Evolutionary conservation across 1,284 basidiomycete genomes (phyloP).

Genomic region (Tylopilus sp.): DNA sequence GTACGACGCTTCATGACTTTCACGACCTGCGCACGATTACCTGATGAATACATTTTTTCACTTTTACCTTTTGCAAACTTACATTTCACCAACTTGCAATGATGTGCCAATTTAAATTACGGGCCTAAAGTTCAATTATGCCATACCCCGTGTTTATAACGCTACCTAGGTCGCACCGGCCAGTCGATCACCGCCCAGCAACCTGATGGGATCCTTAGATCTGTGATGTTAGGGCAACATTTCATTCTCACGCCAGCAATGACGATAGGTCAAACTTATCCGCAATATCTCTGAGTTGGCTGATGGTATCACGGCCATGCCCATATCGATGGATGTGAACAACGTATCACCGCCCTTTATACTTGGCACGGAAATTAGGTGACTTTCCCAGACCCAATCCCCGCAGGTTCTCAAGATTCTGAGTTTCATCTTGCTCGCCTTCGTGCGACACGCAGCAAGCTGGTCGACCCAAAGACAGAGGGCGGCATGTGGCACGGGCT

Average conservation of each 20-base stretch:
- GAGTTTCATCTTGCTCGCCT: not conserved
- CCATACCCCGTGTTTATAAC: too few species aligned
- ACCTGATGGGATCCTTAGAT: too few species aligned
- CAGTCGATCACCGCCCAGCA: too few species aligned
- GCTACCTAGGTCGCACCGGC: too few species aligned
- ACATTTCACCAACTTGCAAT: not conserved
- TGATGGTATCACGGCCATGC: not conserved
- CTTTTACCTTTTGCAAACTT: not conserved
- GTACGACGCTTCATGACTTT: conserved; percentile 3
- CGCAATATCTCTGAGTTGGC: too few species aligned
- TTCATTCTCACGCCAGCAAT: too few species aligned
- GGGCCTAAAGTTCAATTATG: too few species aligned
- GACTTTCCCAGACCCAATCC: not conserved
- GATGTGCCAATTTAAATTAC: not conserved
- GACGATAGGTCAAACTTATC: too few species aligned
- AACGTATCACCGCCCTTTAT: not conserved
- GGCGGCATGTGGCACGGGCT: too few species aligned
- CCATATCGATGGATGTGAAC: too few species aligned
- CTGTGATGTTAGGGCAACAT: too few species aligned
- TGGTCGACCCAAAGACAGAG: not conserved
- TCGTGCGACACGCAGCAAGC: not conserved
- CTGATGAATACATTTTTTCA: not conserved
- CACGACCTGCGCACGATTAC: not conserved
- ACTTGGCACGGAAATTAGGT: conserved; percentile 6
- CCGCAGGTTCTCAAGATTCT: not conserved